Percentiles rank a stretch among this genome's conserved stretches.
Evolutionary conservation across 164 flowering plant genomes (phyloP).

Genomic region (Nymphaea thermarum): DNA sequence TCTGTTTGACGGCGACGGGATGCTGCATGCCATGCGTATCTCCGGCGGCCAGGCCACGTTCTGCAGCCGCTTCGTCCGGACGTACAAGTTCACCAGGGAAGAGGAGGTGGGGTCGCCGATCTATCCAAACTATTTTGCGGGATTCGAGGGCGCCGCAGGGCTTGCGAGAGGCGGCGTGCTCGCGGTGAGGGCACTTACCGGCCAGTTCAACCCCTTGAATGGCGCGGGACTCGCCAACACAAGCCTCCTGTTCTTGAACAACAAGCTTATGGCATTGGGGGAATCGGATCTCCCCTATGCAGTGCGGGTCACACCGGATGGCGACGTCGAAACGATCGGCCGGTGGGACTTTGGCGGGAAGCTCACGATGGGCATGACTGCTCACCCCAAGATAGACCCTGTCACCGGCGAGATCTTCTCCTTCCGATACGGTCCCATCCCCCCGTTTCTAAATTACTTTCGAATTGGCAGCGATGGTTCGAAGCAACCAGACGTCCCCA

Average conservation of each 20-base stretch:
- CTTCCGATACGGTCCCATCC: slow-evolving; percentile 45
- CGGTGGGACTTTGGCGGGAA: slow-evolving; percentile 47
- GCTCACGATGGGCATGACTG: slow-evolving; percentile 56
- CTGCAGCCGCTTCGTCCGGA: slow-evolving; percentile 70
- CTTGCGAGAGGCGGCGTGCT: slow-evolving; percentile 34
- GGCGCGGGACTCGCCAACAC: slow-evolving; percentile 78
- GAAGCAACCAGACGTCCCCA: slow-evolving; percentile 49
- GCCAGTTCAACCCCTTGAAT: slow-evolving; percentile 34
- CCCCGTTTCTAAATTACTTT: slow-evolving; percentile 57
- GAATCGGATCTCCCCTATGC: slow-evolving; percentile 72
- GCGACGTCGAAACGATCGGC: slow-evolving; percentile 57
- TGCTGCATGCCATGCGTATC: slow-evolving; percentile 57
- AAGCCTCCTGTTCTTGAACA: slow-evolving; percentile 43
- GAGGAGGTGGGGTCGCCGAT: slow-evolving; percentile 27
- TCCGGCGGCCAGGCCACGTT: slow-evolving; percentile 45
- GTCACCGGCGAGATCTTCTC: slow-evolving; percentile 62
- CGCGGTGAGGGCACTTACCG: slow-evolving; percentile 29
- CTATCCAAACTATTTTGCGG: slow-evolving; percentile 49
- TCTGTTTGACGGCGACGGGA: slow-evolving; percentile 85
- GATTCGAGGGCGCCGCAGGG: slow-evolving; percentile 39
- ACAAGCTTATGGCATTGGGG: slow-evolving; percentile 42
- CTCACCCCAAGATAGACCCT: slow-evolving; percentile 65
- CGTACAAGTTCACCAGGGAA: slow-evolving; percentile 51
- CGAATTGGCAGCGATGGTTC: slow-evolving; percentile 30
- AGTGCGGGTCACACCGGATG: slow-evolving; percentile 25